Evolutionary conservation across 2,329 filamentous ascomycete species (phyloP).

Genomic region (Coniochaeta pulveracea): DNA sequence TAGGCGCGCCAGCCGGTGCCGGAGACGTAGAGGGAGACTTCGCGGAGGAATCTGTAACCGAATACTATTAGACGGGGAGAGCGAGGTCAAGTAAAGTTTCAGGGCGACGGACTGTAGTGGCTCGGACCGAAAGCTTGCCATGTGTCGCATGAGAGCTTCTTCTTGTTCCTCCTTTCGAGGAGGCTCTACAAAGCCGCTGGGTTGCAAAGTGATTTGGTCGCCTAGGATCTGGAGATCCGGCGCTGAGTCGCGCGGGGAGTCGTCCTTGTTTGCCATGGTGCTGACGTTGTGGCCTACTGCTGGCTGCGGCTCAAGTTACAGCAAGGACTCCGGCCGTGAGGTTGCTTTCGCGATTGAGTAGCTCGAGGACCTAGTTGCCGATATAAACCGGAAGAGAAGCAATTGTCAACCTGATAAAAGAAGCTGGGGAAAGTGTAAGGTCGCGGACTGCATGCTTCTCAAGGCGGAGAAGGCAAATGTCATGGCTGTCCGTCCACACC

Average conservation of each 20-base stretch:
- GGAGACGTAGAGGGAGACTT: conserved; percentile 86
- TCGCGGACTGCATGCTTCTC: too few relatives aligned
- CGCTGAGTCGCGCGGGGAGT: conserved; percentile 39
- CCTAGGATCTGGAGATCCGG: conserved; percentile 71
- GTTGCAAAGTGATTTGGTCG: conserved; percentile 63
- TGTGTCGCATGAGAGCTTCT: conserved; percentile 65
- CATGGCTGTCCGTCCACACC: too few relatives aligned
- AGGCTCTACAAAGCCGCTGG: conserved; percentile 54
- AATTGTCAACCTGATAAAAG: too few relatives aligned
- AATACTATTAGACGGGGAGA: background rate
- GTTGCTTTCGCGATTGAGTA: too few relatives aligned
- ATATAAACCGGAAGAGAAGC: too few relatives aligned
- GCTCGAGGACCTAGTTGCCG: too few relatives aligned
- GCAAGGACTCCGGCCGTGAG: too few relatives aligned
- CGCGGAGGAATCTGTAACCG: conserved; percentile 65
- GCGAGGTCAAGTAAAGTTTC: background rate
- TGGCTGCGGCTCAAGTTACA: too few relatives aligned
- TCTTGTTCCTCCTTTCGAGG: conserved; percentile 41
- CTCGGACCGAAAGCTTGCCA: conserved; percentile 71
- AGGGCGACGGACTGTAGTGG: conserved; percentile 40
- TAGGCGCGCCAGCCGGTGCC: conserved; percentile 94
- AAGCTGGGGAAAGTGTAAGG: too few relatives aligned
- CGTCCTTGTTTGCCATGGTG: conserved; percentile 26
- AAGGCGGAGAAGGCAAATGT: too few relatives aligned
- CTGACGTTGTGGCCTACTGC: background rate